Base-by-base conservation (phyloP, 139 green algal species). In the Spirogloea muscicola region DNA sequence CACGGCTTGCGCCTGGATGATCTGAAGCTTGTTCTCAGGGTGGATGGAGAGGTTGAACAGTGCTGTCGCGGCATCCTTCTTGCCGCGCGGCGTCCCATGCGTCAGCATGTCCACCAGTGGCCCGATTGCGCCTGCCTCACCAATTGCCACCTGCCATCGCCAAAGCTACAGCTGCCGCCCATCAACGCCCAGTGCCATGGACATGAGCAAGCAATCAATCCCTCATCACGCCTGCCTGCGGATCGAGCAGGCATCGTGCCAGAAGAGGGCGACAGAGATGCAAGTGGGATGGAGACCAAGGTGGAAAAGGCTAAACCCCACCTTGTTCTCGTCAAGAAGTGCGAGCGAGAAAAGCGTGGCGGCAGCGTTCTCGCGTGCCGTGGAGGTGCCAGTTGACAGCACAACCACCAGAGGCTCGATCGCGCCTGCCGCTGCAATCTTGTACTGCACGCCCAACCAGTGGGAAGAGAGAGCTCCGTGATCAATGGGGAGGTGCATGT, bases 11-110 rank as follows among this genome's bases (percentile, higher is more conserved):
- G 33, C 62, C 31, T 16, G 3, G 3, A 72, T n/a, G 34, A 72
- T 33, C 62, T n/a, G 25, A 9, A 21, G 16, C 29, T 61, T 61
- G 34, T 72, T 72, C 29, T 27, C 4, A 41, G n/a, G 25, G 37
- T 33, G 29, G 58, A 78, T 27, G 16, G 69, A 78, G 3, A 78
- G 69, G 33, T 62, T 78, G 52, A 76, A 78, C 7, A 78, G 41
- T 38, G 69, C 59, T 18, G 21, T 27, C 6, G 40, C 36, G 3
- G 69, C 69, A 38, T 78, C 59, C 25, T 78, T 27, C 57, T 59
- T 58, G 21, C 33, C 69, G n/a, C 36, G 31, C 18, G 10, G 48
- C 21, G 58, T 68, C 18, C 61, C 61, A 16, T 13, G 34, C 3
- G 3, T 3, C 52, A 78, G 43, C 4, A 77, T 5, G 3, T 78